phyloP scores from a whole-genome alignment of 306 rosid genomes.

The Vicia sativa region DNA sequence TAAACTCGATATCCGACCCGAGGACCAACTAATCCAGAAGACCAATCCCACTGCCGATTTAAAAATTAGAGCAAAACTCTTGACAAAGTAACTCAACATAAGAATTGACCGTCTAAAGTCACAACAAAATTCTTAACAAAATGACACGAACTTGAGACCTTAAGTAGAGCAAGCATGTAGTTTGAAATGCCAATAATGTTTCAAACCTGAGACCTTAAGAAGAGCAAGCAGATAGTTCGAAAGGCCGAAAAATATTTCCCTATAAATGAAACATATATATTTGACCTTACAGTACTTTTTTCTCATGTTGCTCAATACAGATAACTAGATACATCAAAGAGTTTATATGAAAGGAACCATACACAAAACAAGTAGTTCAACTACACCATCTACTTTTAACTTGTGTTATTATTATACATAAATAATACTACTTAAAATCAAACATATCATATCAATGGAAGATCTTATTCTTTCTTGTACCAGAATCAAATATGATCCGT shows the following conservation, averaged over 20 bases:
- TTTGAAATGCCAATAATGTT: no score
- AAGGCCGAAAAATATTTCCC: background rate
- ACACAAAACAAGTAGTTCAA: background rate
- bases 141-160: no score
- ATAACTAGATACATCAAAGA: background rate
- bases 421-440: conserved; percentile 34
- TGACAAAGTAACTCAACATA: no score
- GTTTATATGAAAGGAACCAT: background rate
- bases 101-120: no score
- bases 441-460: conserved; percentile 41
- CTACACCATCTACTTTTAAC: background rate
- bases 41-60: no score
- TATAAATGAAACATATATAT: background rate
- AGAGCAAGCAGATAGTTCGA: no score
- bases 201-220: no score
- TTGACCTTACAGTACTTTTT: background rate
- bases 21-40: no score
- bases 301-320: background rate
- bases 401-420: background rate
- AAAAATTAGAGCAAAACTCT: no score
- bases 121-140: no score
- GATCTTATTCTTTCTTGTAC: conserved; percentile 49
- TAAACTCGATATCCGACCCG: no score
- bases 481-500: conserved; percentile 15
- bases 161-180: no score